These are phyloP conservation scores for Myxozyma kluyveri DNA, from an alignment of 805 yeast genomes.

Conservation along the genomic window DNA sequence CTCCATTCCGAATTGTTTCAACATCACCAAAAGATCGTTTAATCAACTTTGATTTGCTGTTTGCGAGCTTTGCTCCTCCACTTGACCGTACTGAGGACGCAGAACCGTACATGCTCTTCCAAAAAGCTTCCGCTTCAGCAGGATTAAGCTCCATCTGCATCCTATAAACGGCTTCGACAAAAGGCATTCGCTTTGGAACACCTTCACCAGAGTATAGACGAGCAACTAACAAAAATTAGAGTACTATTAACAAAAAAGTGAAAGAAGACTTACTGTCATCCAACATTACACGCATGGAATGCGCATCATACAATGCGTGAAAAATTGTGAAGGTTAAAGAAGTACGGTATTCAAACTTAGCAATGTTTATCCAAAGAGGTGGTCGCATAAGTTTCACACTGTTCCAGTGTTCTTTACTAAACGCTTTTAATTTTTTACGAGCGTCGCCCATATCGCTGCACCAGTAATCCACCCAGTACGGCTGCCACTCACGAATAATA, in stretches of 20 bases:
- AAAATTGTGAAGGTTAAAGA: constrained; percentile 19
- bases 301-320: constrained; percentile 33
- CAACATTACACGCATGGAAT: constrained; percentile 21
- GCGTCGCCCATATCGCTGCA: background rate
- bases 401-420: constrained; percentile 10
- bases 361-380: constrained; percentile 9
- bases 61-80: too few relatives aligned
- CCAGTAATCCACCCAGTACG: constrained; percentile 15
- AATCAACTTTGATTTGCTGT: too few relatives aligned
- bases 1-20: background rate
- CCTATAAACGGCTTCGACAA: constrained; percentile 17
- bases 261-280: constrained; percentile 20
- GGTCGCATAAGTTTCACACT: constrained; percentile 19
- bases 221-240: constrained; percentile 3
- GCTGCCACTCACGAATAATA: constrained; percentile 22
- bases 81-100: too few relatives aligned
- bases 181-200: constrained; percentile 20
- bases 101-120: constrained; percentile 6
- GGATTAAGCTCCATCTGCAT: background rate
- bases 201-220: constrained; percentile 12
- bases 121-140: constrained; percentile 6
- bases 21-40: background rate
- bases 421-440: background rate
- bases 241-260: background rate
- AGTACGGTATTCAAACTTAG: background rate